Evolutionary conservation across 2,329 filamentous ascomycete species (phyloP).

Genomic region (Canariomyces notabilis): DNA sequence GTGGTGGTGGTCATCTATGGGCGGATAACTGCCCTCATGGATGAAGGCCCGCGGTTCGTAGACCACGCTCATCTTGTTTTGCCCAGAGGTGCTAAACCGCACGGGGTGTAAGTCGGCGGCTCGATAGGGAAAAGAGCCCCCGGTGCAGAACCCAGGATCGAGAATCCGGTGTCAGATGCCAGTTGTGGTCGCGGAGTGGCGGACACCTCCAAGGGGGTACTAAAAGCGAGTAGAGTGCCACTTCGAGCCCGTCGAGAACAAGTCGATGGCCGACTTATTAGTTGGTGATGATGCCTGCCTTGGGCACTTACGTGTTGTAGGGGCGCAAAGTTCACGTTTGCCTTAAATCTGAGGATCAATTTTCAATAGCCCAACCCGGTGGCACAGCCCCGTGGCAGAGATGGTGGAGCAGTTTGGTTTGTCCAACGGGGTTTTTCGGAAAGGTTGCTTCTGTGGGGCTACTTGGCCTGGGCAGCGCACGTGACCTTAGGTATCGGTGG

Average conservation of each 20-base stretch:
- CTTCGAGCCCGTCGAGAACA: constrained; percentile 7
- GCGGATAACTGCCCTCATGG: constrained; percentile 43
- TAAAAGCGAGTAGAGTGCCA: constrained; percentile 7
- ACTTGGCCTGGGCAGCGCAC: not conserved
- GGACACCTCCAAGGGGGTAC: not conserved
- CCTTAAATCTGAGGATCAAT: constrained; percentile 18
- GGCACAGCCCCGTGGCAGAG: not conserved
- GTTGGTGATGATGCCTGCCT: constrained; percentile 8
- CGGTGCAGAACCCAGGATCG: not conserved
- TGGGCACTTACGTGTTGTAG: not conserved
- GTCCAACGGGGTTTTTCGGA: not conserved
- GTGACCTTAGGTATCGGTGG: too few relatives aligned
- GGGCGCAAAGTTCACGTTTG: constrained; percentile 8
- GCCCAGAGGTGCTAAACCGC: constrained; percentile 6
- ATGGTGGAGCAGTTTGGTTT: constrained; percentile 2
- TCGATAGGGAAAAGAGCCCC: constrained; percentile 1
- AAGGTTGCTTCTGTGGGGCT: too few relatives aligned
- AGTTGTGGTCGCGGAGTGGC: not conserved
- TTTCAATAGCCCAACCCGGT: not conserved
- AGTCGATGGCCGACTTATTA: constrained; percentile 2
- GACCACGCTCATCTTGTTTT: constrained; percentile 35
- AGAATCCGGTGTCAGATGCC: not conserved
- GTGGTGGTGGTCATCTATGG: constrained; percentile 40
- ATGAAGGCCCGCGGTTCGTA: constrained; percentile 48
- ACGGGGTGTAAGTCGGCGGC: constrained; percentile 6